Base-by-base conservation (phyloP, 805 yeast genomes). In the Candida quercuum region DNA sequence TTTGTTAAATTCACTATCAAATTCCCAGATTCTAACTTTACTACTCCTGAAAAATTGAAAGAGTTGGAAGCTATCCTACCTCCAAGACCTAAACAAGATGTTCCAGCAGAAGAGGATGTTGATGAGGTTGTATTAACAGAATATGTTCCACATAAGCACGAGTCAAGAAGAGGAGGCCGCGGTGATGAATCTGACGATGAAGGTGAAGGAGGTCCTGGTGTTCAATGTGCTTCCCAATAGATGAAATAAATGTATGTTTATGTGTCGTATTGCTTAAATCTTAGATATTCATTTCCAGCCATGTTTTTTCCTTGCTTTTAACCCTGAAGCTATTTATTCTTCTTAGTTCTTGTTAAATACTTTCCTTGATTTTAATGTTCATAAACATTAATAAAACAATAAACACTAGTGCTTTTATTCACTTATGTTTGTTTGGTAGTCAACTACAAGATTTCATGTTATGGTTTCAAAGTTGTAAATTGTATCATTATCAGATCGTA, bases 171-270 rank as follows among this genome's bases (percentile, higher is more conserved):
- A 53, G 53, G 65, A 30, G 55, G 58, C 32, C 52, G 53, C 29
- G 61, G 71, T 45, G 76, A 75, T 41, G 77, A 73, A 32, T 18
- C 23, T 13, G 83, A 78, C 38, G 81, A 76, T 27, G 85, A 78
- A 25, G 79, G 68, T 20, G 74, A 68, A 33, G 74, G 70, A 30
- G 81, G 77, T 38, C 81, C 73, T 47, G 86, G 88, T 52, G 94
- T 86, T 40, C 94, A 88, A 75, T 88, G 97, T 76, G 95, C 96
- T 48, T 83, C 91, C 59, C 96, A 88, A 74, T 88, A 75, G 64
- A 19, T 31, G n/a, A 10, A 7, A 18, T 19, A 26, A 26, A 9
- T 12, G 15, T 12, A 8, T n/a, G n/a, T n/a, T n/a, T n/a, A n/a
- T n/a, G n/a, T n/a, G n/a, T n/a, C n/a, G n/a, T n/a, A n/a, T n/a